Base-by-base conservation (phyloP, 495 filamentous ascomycete species). In the Cairneyella variabilis region DNA sequence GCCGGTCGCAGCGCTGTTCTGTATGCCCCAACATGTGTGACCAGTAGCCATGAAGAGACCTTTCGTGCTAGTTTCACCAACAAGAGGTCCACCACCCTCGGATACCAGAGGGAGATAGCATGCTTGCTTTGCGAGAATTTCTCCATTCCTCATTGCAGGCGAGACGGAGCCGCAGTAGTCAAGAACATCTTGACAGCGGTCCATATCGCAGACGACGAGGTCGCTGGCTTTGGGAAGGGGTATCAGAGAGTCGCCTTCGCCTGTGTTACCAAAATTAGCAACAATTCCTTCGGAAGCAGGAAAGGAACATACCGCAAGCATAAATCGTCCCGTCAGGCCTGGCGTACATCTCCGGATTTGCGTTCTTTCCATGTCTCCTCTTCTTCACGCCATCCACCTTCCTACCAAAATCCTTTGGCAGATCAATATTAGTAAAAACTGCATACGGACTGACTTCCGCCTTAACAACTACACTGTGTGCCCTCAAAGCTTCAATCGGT, bases 11-110 rank as follows among this genome's bases (percentile, higher is more conserved):
- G 91, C 90, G 2, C 83, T 90, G 75, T 98, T 98, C 68, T 97
- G 92, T 45, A 98, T 96, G 14, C 92, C 92, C 93, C 93, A 97
- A 69, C 93, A 97, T 3, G 90, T 96, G 71, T 98, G 93, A 11
- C 93, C 93, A 6, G 89, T 77, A 2, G 95, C 93, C 56, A 98
- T 71, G 64, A 90, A 83, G 30, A 97, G 61, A 0, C 95, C 91
- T 20, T 84, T 82, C 1, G 85, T 80, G 3, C 81, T 77, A 20
- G 91, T 89, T 56, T 79, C 70, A 1, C 90, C 93, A 27, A 97
- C 78, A 25, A 97, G 67, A 26, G 93, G 93, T 1, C 84, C 85
- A 48, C 80, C 76, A 28, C 74, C 68, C 25, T 80, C 79, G 28
- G 81, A 79, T 0, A 79, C 74, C 41, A 76, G 76, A n/a, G 93